Evolutionary conservation across 208 protist species (phyloP).

Genomic region (Wallacemonas collosoma): DNA sequence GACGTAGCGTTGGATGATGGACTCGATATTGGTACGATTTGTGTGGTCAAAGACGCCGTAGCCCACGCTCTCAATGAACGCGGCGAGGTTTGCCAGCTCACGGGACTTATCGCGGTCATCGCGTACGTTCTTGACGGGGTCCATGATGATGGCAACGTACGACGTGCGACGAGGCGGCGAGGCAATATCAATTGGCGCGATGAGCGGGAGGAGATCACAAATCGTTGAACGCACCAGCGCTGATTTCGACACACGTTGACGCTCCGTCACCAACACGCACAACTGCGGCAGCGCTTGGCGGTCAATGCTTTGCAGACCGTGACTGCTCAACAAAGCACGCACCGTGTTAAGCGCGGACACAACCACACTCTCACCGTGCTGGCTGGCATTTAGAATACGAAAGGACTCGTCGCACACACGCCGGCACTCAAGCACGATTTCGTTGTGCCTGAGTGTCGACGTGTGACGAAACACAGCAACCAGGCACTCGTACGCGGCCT

Average conservation of each 20-base stretch:
- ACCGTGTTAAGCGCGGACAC: slow-evolving; percentile 75
- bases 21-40: slow-evolving; percentile 85
- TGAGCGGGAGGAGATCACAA: slow-evolving; percentile 87
- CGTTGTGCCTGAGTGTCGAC: slow-evolving; percentile 68
- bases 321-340: slow-evolving; percentile 75
- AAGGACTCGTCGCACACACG: slow-evolving; percentile 82
- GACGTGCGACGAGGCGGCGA: slow-evolving; percentile 60
- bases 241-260: slow-evolving; percentile 83
- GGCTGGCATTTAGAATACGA: slow-evolving; percentile 73
- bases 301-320: slow-evolving; percentile 71
- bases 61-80: slow-evolving; percentile 80
- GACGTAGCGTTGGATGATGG: slow-evolving; percentile 87
- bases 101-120: slow-evolving; percentile 79
- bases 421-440: slow-evolving; percentile 81
- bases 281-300: slow-evolving; percentile 80
- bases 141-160: slow-evolving; percentile 90
- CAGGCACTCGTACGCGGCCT: slow-evolving; percentile 85
- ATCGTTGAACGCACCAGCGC: slow-evolving; percentile 70
- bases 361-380: slow-evolving; percentile 83
- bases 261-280: slow-evolving; percentile 85
- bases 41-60: slow-evolving; percentile 82
- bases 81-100: slow-evolving; percentile 83
- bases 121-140: slow-evolving; percentile 91
- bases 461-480: slow-evolving; percentile 77
- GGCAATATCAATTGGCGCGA: slow-evolving; percentile 78